Evolutionary conservation across 2,329 filamentous ascomycete genomes (phyloP).

Genomic region (Botryotinia globosa): DNA sequence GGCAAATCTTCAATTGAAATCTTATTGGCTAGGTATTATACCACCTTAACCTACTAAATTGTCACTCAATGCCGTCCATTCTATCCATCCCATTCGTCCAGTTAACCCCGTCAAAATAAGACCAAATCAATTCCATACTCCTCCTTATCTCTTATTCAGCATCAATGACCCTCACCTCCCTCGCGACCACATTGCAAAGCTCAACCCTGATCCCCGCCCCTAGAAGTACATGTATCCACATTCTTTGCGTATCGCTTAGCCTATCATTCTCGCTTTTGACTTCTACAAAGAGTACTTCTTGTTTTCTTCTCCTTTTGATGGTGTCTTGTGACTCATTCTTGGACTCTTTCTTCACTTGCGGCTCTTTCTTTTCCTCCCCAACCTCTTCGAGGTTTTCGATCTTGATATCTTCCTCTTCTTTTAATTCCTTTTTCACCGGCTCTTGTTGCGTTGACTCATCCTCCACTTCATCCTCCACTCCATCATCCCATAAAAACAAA

Average conservation of each 20-base stretch:
- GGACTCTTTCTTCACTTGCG: background rate
- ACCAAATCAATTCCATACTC: background rate
- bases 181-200: slow-evolving; percentile 59
- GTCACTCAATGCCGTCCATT: background rate
- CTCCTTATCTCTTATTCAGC: slow-evolving; percentile 19
- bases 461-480: background rate
- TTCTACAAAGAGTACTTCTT: slow-evolving; percentile 33
- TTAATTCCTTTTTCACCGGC: background rate
- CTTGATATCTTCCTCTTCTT: background rate
- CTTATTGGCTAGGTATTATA: background rate
- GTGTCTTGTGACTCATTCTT: background rate
- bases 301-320: slow-evolving; percentile 20
- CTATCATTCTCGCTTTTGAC: slow-evolving; percentile 70
- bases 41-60: background rate
- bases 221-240: slow-evolving; percentile 94
- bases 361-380: background rate
- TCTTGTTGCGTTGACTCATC: background rate
- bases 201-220: slow-evolving; percentile 84
- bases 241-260: slow-evolving; percentile 88
- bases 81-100: background rate
- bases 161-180: slow-evolving; percentile 34
- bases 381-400: background rate
- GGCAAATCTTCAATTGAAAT: background rate
- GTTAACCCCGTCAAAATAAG: background rate
- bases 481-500: slow-evolving; percentile 73